phyloP scores from a whole-genome alignment of 2,329 filamentous ascomycete species.

The Cladosporium sp. region DNA sequence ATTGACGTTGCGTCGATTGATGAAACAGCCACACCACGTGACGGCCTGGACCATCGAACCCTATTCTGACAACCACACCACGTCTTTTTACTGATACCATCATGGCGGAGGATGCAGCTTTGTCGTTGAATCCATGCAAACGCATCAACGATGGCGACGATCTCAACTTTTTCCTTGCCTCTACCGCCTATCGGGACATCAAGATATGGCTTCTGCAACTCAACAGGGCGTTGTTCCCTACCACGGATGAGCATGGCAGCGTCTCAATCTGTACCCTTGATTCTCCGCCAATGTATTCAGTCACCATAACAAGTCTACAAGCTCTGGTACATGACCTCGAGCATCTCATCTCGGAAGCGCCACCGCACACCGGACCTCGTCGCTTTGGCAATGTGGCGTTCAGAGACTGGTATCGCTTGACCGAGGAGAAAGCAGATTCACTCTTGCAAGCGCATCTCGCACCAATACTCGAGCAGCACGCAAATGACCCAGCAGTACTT shows the following conservation, averaged over 20 bases:
- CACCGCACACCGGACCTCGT: constrained; percentile 78
- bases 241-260: constrained; percentile 42
- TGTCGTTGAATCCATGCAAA: constrained; percentile 58
- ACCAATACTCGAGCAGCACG: constrained; percentile 31
- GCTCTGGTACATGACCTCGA: constrained; percentile 62
- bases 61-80: background rate
- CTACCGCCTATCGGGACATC: constrained; percentile 81
- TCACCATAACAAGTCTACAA: constrained; percentile 59
- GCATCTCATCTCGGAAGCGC: constrained; percentile 68
- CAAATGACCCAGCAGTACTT: constrained; percentile 6
- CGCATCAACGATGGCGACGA: constrained; percentile 80
- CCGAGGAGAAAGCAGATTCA: constrained; percentile 55
- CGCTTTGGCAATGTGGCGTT: constrained; percentile 93
- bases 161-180: constrained; percentile 73
- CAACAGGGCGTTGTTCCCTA: constrained; percentile 79
- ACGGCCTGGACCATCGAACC: background rate
- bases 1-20: background rate
- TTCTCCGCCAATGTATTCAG: constrained; percentile 48
- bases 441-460: constrained; percentile 36
- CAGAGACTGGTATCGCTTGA: constrained; percentile 71
- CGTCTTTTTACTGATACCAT: background rate
- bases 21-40: background rate
- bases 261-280: constrained; percentile 30
- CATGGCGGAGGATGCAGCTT: background rate
- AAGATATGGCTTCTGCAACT: constrained; percentile 85